Conservation (phyloP, 2,329 filamentous ascomycete genomes). For the Gremmenia infestans region DNA sequence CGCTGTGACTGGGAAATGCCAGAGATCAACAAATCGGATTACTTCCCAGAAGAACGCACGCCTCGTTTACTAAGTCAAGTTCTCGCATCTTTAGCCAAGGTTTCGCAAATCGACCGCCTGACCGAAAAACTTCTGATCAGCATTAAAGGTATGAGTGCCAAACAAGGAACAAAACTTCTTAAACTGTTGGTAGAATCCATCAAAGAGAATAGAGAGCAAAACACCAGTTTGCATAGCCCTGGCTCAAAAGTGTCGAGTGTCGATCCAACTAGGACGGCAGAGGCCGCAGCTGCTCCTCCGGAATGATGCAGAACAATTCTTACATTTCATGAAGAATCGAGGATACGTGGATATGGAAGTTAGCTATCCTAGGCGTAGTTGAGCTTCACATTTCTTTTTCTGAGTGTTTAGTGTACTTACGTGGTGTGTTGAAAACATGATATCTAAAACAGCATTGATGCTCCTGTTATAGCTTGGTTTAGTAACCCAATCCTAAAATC, state of each 20-base stretch:
- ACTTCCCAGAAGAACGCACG: constrained; percentile 11
- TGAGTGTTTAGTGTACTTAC: constrained; percentile 6
- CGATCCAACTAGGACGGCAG: constrained; percentile 8
- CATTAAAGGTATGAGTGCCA: constrained; percentile 10
- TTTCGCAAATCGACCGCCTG: constrained; percentile 11
- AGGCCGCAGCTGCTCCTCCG: constrained; percentile 7
- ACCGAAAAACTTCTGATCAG: constrained; percentile 4
- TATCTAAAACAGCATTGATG: constrained; percentile 8
- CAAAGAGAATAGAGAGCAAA: constrained; percentile 4
- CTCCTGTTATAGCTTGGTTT: constrained; percentile 8
- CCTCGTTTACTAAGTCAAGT: constrained; percentile 10
- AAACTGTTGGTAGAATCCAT: constrained; percentile 1
- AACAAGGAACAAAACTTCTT: constrained; percentile 8
- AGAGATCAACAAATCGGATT: constrained; percentile 11
- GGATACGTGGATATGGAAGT: constrained; percentile 2
- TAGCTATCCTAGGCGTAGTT: constrained; percentile 1
- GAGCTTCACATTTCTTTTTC: constrained; percentile 2
- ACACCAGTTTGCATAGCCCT: constrained; percentile 7
- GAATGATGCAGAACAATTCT: constrained; percentile 9
- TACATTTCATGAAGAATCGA: constrained; percentile 7
- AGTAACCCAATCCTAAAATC: not conserved
- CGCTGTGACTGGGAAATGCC: constrained; percentile 8
- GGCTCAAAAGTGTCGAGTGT: constrained; percentile 9
- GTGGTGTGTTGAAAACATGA: constrained; percentile 9
- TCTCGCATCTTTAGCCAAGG: constrained; percentile 11